Evolutionary conservation across 2,329 filamentous ascomycete species (phyloP).

Genomic region (Sordariomycetes sp.): DNA sequence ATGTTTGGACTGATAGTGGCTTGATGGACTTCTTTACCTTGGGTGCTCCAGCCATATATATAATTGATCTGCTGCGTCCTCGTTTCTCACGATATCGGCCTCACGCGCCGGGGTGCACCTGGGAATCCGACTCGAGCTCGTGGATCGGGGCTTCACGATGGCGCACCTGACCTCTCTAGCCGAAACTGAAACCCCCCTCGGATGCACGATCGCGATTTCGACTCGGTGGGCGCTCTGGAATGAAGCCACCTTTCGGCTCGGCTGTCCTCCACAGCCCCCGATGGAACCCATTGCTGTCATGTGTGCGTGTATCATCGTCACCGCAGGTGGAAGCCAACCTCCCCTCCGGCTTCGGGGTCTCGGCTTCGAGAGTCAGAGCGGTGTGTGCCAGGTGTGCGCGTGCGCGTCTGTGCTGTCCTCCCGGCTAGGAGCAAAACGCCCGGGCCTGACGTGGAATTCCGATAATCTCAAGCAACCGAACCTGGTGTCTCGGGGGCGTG

Average conservation of each 20-base stretch:
- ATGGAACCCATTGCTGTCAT: not conserved
- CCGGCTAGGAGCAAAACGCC: not conserved
- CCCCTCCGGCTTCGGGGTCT: not conserved
- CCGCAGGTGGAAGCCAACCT: not conserved
- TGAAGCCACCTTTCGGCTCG: not conserved
- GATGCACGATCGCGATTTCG: not conserved
- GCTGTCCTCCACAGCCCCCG: not conserved
- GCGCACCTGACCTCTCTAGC: not conserved
- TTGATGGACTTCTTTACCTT: not conserved
- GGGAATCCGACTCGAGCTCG: not conserved
- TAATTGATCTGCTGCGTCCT: not conserved
- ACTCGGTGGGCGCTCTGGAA: not conserved
- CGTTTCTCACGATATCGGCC: not conserved
- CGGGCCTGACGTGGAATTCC: not conserved
- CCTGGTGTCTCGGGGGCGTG: not conserved
- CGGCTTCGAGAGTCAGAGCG: not conserved
- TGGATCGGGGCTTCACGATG: not conserved
- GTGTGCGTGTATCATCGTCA: not conserved
- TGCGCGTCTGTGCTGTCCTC: not conserved
- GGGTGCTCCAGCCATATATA: not conserved
- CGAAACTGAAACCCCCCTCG: not conserved
- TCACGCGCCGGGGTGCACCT: not conserved
- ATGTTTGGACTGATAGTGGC: not conserved
- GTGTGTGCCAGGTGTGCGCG: not conserved
- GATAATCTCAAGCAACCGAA: not conserved